Evolutionary conservation across 2,329 filamentous ascomycete genomes (phyloP), one percentile per base, ranked within the genome.

Genomic region (Alternaria sp.): DNA sequence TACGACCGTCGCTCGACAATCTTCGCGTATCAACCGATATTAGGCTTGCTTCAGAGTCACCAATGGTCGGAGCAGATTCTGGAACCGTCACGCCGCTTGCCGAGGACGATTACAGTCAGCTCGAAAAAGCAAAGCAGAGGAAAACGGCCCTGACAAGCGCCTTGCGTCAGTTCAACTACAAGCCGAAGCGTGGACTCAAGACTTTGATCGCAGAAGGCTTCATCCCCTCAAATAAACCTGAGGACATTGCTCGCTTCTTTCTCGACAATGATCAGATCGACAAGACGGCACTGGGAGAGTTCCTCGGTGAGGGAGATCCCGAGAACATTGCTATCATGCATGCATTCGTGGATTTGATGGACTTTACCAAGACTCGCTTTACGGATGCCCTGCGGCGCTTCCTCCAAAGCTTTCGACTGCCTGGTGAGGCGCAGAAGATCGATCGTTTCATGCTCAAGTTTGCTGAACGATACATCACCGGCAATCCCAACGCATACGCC

Each of bases 371-470:
- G 79, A 93, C 90, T 59, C 90, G 94, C 3, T 99, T 99, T 72
- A 95, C 97, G 7, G 95, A 97, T 79, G 91, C 96, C 13, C 83
- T 99, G 25, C 89, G 96, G 40, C 90, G 93, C 62, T 99, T 99
- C 74, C 83, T 99, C 12, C 96, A 99, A 79, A 92, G 93, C 26
- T 99, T 99, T 84, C 91, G 96, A 66, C 84, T 99, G 13, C 96
- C 96, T 0, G 96, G 96, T 64, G 96, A 99, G 81, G 94, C 94
- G 0, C 96, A 99, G 78, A 99, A 99, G 83, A 99, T 99, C 70
- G 96, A 99, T 88, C 92, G 96, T 51, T 97, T 98, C 81, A 98
- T 99, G 96, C 84, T 99, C 69, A 99, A 99, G 79, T 99, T 98
- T 81, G 96, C 96, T 10, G 95, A 98, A 80, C 90, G 95, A 64